A percentile compares a stretch with the other conserved stretches of the same genome.
phyloP scores from a whole-genome alignment of 1,139 yeast species.

The Yamadazyma triangularis region DNA sequence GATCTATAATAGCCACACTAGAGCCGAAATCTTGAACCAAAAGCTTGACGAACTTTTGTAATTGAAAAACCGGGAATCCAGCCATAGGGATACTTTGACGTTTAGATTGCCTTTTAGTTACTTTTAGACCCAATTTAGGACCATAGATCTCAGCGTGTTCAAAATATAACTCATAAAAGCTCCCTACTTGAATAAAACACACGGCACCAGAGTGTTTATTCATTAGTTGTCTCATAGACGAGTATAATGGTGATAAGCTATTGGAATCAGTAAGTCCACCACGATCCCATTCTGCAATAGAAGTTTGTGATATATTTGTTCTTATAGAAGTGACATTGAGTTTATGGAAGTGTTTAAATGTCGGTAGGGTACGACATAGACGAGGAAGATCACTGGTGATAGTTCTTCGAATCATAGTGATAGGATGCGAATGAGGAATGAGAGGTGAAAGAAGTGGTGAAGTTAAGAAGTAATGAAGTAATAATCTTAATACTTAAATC shows the following conservation, averaged over 20 bases:
- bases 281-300: conserved; percentile 30
- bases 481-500: too few relatives aligned
- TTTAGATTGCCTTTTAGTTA: conserved; percentile 36
- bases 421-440: too few relatives aligned
- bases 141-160: conserved; percentile 81
- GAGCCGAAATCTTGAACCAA: conserved; percentile 65
- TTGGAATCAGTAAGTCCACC: conserved; percentile 33
- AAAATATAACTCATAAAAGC: conserved; percentile 85
- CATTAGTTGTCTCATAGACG: conserved; percentile 30
- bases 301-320: conserved; percentile 1
- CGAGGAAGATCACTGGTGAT: too few relatives aligned
- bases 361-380: too few relatives aligned
- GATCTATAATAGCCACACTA: conserved; percentile 82
- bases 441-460: too few relatives aligned
- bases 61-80: conserved; percentile 76
- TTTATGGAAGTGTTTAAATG: too few relatives aligned
- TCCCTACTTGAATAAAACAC: conserved; percentile 80
- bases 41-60: conserved; percentile 68
- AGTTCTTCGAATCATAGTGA: too few relatives aligned
- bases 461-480: too few relatives aligned
- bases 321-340: too few relatives aligned
- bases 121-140: conserved; percentile 59
- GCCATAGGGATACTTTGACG: conserved; percentile 71
- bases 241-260: conserved; percentile 33
- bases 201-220: conserved; percentile 57